These are phyloP conservation scores for Casuarina equisetifolia DNA, from an alignment of 306 rosid species.

Conservation along the genomic window DNA sequence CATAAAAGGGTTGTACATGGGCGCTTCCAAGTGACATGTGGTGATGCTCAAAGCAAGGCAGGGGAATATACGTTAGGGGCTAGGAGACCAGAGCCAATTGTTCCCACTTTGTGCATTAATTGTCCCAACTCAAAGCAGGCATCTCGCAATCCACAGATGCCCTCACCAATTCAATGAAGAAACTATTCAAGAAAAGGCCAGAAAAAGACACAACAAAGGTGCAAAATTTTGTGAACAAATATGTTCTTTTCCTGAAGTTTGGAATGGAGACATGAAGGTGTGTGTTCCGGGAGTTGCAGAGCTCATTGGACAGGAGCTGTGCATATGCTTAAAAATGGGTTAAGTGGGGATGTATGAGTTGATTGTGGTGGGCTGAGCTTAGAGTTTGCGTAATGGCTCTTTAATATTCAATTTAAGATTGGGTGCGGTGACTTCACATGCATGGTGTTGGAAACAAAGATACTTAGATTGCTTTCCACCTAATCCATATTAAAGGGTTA, in stretches of 20 bases:
- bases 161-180: neutral
- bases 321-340: too few species aligned
- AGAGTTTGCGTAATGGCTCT: constrained; percentile 3
- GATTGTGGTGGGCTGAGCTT: neutral
- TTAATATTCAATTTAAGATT: neutral
- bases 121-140: constrained; percentile 10
- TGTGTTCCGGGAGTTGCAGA: too few species aligned
- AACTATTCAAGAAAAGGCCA: neutral
- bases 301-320: too few species aligned
- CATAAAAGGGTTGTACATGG: constrained; percentile 8
- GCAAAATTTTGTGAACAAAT: neutral
- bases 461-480: neutral
- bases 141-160: constrained; percentile 34
- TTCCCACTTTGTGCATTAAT: constrained; percentile 22
- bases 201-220: neutral
- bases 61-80: constrained; percentile 23
- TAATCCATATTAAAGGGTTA: neutral
- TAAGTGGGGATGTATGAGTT: too few species aligned
- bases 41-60: neutral
- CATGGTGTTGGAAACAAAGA: constrained; percentile 5
- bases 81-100: constrained; percentile 29
- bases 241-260: too few species aligned
- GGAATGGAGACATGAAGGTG: too few species aligned
- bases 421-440: constrained; percentile 18
- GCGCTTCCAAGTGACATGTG: constrained; percentile 15